Evolutionary conservation across 352 stramenopile genomes (phyloP), one percentile per base, ranked within the genome.

Genomic region (Globisporangium irregulare): DNA sequence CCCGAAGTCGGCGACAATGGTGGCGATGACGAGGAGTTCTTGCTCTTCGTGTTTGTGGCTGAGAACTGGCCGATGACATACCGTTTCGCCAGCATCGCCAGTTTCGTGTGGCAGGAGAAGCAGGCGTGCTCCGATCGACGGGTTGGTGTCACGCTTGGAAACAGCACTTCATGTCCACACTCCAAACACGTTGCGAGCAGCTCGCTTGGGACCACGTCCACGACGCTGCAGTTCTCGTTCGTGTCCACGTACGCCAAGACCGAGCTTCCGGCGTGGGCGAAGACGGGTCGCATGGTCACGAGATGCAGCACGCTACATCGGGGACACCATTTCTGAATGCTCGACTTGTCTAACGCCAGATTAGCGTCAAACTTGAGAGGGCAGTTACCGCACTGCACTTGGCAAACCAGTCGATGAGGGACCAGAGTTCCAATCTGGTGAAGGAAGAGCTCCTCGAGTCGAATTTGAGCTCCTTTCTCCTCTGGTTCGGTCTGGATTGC

Each of bases 341-440:
- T 59, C 0, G 77, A 46, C 4, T 71, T 67, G 25, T 86, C 70
- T 18, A 95, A 76, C 6, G 71, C 75, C 14, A 95, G 57, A 12
- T 65, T 70, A 0, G 80, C 78, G 50, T 92, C 83, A 67, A 95
- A 93, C 58, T 82, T 81, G 25, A 93, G 76, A 1, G 87, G 87
- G 27, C 87, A 95, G 53, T 94, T 86, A 24, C 59, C 64, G 57
- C 87, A 95, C 63, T 89, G 82, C 34, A 92, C 64, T 61, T 92
- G 82, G 57, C 80, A 90, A 22, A 86, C 69, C 10, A 93, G 58
- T 15, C 73, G 76, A 68, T 94, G 86, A 22, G 78, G 73, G 29
- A 92, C 73, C 36, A 94, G 70, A n/a, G 86, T 95, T 25, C 87
- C 87, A 53, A 93, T 79, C 70, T 91, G 68, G 64, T 94, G 77